A percentile compares a stretch with the other conserved stretches of the same genome.
phyloP scores from a whole-genome alignment of 2,329 filamentous ascomycete species.

The Fusarium nygamai region DNA sequence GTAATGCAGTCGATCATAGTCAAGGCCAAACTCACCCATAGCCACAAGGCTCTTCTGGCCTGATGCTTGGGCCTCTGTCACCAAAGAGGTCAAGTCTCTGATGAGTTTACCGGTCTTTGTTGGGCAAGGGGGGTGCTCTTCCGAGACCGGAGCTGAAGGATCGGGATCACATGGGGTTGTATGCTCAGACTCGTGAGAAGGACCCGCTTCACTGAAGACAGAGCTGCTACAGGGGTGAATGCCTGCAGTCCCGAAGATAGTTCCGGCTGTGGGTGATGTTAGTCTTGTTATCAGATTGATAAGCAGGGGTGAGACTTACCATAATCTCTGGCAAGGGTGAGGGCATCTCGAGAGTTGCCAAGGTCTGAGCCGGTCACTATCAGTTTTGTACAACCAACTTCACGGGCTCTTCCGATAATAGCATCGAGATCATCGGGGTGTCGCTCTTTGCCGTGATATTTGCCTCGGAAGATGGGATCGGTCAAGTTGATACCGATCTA shows the following conservation, averaged over 20 bases:
- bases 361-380: constrained; percentile 95
- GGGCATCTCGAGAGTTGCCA: constrained; percentile 76
- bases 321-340: constrained; percentile 77
- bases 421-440: constrained; percentile 79
- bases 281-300: not conserved
- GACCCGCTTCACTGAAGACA: constrained; percentile 71
- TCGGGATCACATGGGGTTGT: constrained; percentile 65
- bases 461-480: constrained; percentile 87
- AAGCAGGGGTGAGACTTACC: constrained; percentile 61
- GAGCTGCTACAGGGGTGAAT: constrained; percentile 92
- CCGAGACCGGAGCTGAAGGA: constrained; percentile 57
- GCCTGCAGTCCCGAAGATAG: constrained; percentile 89
- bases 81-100: constrained; percentile 69
- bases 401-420: constrained; percentile 80
- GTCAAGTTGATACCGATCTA: constrained; percentile 95
- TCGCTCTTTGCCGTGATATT: constrained; percentile 80
- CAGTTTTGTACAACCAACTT: constrained; percentile 86
- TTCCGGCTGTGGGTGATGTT: constrained; percentile 65
- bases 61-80: constrained; percentile 64
- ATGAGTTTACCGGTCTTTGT: constrained; percentile 62
- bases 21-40: constrained; percentile 94
- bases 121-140: constrained; percentile 59
- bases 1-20: constrained; percentile 91
- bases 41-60: constrained; percentile 68
- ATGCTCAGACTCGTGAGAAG: constrained; percentile 57